Evolutionary conservation across 2,329 filamentous ascomycete genomes (phyloP), one percentile per base, ranked within the genome.

Genomic region (Grosmannia penicillata): DNA sequence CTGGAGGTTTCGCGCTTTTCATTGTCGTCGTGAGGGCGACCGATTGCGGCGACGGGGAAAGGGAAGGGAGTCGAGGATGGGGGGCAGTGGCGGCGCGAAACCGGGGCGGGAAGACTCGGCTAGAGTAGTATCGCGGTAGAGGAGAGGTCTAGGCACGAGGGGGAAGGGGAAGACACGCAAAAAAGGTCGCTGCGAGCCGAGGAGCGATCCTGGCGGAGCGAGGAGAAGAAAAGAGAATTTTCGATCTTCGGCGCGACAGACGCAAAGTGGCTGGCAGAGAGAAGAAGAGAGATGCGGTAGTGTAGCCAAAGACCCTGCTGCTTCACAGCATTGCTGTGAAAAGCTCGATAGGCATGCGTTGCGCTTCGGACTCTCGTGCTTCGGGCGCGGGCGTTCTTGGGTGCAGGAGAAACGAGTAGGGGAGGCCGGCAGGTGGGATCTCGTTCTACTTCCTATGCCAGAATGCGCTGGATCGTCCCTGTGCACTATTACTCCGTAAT

Each of bases 1-100:
- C 44, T 26, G 56, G 52, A 21, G 60, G 57, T 49, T 71, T 74
- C 35, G 66, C 64, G 33, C 69, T 66, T 57, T 71, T 75, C 71
- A 75, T 75, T 28, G 50, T 57, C 45, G 24, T 7, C 4, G 29
- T 24, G 19, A 13, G 26, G n/a, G 25, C 11, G 26, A 8, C 5
- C 24, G 29, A 35, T 28, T 29, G 33, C 15, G 36, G 43, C 31
- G 33, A 38, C 23, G 21, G 26, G 13, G 23, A 28, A 26, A 23
- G 39, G 19, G 35, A 22, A n/a, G 29, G 22, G 13, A 30, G 11
- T 8, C 30, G 8, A 21, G 26, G 33, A 14, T 14, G 17, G 19
- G 21, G 29, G 29, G n/a, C 8, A 37, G 23, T 15, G 30, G 11
- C 23, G n/a, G n/a, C 6, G n/a, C 9, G 27, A 24, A 38, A 31